Conservation (phyloP, 345 rosid species). For the Rhizophora mangle region DNA sequence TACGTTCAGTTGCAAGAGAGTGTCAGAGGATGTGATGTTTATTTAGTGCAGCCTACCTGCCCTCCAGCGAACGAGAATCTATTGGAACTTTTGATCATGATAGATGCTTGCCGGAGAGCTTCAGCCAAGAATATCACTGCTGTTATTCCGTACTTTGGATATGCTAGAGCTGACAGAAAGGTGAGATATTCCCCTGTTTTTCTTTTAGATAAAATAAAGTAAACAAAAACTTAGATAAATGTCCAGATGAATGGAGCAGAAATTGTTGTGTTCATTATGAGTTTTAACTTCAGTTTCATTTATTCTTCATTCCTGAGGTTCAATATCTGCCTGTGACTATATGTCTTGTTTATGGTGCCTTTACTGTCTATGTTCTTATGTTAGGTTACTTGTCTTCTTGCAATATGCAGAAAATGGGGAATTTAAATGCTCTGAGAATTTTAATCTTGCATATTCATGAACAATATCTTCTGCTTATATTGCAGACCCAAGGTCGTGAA, state of each 20-base stretch:
- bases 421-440: neutral
- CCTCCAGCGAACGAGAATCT: constrained; percentile 98
- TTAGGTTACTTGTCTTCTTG: too few relatives aligned
- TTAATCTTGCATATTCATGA: neutral
- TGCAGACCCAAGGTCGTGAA: constrained; percentile 93
- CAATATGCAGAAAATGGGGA: too few relatives aligned
- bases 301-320: too few relatives aligned
- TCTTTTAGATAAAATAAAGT: neutral
- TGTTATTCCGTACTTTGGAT: constrained; percentile 95
- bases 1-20: constrained; percentile 95
- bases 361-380: neutral
- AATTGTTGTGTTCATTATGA: neutral
- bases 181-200: constrained; percentile 24
- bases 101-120: constrained; percentile 95
- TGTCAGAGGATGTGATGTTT: constrained; percentile 94
- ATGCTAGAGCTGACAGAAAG: constrained; percentile 97
- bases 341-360: neutral
- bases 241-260: neutral
- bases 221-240: neutral
- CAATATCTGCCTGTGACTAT: neutral
- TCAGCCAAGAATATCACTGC: constrained; percentile 91
- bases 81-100: constrained; percentile 89
- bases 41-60: constrained; percentile 85
- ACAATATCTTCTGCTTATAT: neutral
- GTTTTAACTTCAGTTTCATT: neutral